These are phyloP conservation scores for Lupinus albus DNA, from an alignment of 306 rosid genomes.

Conservation along the genomic window DNA sequence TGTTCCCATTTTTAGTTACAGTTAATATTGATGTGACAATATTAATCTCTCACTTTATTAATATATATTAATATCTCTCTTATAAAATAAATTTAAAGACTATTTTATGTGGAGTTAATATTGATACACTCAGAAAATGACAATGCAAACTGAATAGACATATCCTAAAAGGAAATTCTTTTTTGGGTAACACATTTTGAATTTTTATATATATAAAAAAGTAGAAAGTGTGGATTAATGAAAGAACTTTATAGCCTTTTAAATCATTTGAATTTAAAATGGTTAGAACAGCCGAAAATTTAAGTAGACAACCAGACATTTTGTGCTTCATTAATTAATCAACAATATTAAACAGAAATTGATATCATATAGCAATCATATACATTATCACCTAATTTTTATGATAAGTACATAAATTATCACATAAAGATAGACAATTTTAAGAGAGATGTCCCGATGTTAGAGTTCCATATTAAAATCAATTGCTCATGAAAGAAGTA, in stretches of 20 bases:
- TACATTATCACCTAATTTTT: neutral
- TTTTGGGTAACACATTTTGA: neutral
- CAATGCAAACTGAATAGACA: slow-evolving; percentile 1
- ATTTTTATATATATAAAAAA: neutral
- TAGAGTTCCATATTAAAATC: too few relatives aligned
- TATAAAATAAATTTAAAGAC: slow-evolving; percentile 8
- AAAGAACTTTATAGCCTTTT: neutral
- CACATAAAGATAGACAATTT: slow-evolving; percentile 1
- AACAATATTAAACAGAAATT: neutral
- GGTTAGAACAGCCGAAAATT: neutral
- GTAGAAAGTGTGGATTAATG: too few relatives aligned
- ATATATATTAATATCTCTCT: too few relatives aligned
- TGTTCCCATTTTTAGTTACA: slow-evolving; percentile 14
- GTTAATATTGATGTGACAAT: slow-evolving; percentile 12
- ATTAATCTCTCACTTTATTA: neutral
- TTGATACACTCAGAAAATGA: neutral
- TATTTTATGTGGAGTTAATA: slow-evolving; percentile 4
- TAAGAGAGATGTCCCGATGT: neutral
- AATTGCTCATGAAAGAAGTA: too few relatives aligned
- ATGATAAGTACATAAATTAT: slow-evolving; percentile 1
- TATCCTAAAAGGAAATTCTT: neutral
- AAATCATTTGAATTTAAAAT: slow-evolving; percentile 18
- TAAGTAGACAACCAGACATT: slow-evolving; percentile 1
- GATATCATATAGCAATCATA: neutral
- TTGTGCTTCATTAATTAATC: neutral